A percentile compares a stretch with the other conserved stretches of the same genome.
phyloP scores from a whole-genome alignment of 352 stramenopile species.

The Phytophthora citrophthora region DNA sequence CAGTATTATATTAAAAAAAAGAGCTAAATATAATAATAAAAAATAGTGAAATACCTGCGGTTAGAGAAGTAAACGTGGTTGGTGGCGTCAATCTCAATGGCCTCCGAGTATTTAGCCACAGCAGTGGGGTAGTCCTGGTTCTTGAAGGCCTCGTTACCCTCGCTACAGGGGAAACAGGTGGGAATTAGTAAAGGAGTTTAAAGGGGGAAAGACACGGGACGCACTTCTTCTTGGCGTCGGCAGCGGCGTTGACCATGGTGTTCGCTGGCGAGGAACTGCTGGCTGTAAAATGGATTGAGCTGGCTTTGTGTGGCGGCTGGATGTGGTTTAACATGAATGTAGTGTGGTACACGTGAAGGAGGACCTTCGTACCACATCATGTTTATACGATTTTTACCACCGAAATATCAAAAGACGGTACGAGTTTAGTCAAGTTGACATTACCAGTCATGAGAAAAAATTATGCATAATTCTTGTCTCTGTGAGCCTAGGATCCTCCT shows the following conservation, averaged over 20 bases:
- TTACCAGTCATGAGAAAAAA: no score
- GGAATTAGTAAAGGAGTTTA: not conserved
- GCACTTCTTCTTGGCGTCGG: conserved; percentile 88
- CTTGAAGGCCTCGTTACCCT: conserved; percentile 97
- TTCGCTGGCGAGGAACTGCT: conserved; percentile 5
- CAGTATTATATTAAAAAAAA: no score
- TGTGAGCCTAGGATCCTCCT: no score
- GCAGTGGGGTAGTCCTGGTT: conserved; percentile 86
- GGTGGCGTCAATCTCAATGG: conserved; percentile 84
- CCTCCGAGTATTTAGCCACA: conserved; percentile 94
- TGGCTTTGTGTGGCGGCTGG: conserved; percentile 29
- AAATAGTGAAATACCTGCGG: conserved; percentile 54
- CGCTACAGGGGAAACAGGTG: conserved; percentile 38
- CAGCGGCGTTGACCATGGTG: conserved; percentile 71
- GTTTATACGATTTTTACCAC: not conserved
- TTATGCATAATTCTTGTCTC: no score
- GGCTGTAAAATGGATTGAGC: conserved; percentile 12
- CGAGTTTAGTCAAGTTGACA: no score
- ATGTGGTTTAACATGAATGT: conserved; percentile 28
- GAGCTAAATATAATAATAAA: no score
- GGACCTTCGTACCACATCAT: not conserved
- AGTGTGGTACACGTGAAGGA: not conserved
- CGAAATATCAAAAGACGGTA: no score
- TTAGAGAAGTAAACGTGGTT: conserved; percentile 97
- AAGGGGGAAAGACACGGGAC: conserved; percentile 8